Percentiles rank a stretch among this genome's conserved stretches.
Evolutionary conservation across 495 filamentous ascomycete genomes (phyloP).

Genomic region (Annulohypoxylon nitens): DNA sequence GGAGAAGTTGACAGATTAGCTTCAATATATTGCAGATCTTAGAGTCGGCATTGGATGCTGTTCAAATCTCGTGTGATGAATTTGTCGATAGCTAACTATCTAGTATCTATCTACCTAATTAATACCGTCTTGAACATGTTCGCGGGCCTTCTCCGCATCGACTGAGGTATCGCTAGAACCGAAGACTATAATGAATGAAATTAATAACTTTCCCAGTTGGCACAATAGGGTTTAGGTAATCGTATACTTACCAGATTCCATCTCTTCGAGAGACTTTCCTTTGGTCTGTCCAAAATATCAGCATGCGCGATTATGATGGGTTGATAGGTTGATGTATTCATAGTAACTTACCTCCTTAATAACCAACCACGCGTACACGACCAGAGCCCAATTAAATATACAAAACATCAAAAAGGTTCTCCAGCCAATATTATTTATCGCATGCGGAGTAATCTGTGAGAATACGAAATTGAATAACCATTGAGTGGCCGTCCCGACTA

Average conservation of each 20-base stretch:
- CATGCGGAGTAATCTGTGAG: slow-evolving; percentile 66
- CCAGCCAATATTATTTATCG: slow-evolving; percentile 65
- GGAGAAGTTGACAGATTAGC: too few relatives aligned
- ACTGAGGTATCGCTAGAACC: slow-evolving; percentile 36
- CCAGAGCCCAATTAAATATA: slow-evolving; percentile 63
- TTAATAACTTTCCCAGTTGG: slow-evolving; percentile 5
- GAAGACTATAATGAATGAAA: slow-evolving; percentile 36
- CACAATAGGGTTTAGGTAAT: neutral
- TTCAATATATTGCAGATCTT: too few relatives aligned
- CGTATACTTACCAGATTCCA: slow-evolving; percentile 40
- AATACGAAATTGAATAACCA: slow-evolving; percentile 71
- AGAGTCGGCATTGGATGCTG: too few relatives aligned
- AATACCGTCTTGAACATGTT: neutral
- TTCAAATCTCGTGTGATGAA: too few relatives aligned
- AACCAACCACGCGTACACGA: slow-evolving; percentile 59
- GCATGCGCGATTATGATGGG: neutral
- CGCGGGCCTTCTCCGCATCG: slow-evolving; percentile 28
- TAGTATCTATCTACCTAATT: neutral
- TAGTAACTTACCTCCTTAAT: slow-evolving; percentile 59
- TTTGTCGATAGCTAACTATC: too few relatives aligned
- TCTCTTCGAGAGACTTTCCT: slow-evolving; percentile 45
- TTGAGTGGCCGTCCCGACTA: slow-evolving; percentile 62
- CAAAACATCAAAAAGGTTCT: slow-evolving; percentile 68
- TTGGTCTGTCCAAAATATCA: slow-evolving; percentile 39
- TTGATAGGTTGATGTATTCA: neutral